Base-by-base conservation (phyloP, 2,329 filamentous ascomycete genomes). In the Aschersonia sp. region DNA sequence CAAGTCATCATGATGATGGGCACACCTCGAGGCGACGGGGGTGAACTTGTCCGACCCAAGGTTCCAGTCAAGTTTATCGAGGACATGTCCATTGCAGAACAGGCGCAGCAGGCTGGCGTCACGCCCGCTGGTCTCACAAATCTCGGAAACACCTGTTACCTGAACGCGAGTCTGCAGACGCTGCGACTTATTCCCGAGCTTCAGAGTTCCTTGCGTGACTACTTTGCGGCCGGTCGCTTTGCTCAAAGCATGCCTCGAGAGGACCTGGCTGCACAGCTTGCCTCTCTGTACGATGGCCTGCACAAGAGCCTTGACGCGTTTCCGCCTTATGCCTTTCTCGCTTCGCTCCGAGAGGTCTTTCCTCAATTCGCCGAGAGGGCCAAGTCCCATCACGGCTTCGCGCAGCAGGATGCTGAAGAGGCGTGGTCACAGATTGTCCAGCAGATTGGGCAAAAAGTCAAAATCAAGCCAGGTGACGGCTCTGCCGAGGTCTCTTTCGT, bases 391-490 rank as follows among this genome's bases (percentile, higher is more conserved):
- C 74, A 83, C 50, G 89, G 86, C 5, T 97, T 84, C 60, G 89
- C 92, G n/a, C 92, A 98, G 66, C 92, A 98, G 67, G 92, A 98
- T 69, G 92, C 92, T 1, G 92, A 98, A 65, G 92, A 98, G 65
- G 92, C 91, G 44, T 98, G 91, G 89, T 92, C 91, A 28, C 91
- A 97, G 62, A 94, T 98, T 52, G 70, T 98, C 5, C 80, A 84
- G 43, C 85, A 91, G 59, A 69, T 98, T 40, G 80, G 84, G 52
- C 78, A 85, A 58, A 91, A 86, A 61, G 69, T 97, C 46, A 82
- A 80, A 60, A 66, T 85, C 53, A 80, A 78, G 20, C 20, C 20
- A 57, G 74, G 76, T 0, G 64, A 69, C 28, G 66, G 66, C 20
- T 65, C 70, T 3, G 61, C 70, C 2, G 74, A 80, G 2, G 63